Percentiles rank a stretch among this genome's conserved stretches.
Conservation (phyloP, 768 basidiomycete genomes). For the Mycena belliarum region DNA sequence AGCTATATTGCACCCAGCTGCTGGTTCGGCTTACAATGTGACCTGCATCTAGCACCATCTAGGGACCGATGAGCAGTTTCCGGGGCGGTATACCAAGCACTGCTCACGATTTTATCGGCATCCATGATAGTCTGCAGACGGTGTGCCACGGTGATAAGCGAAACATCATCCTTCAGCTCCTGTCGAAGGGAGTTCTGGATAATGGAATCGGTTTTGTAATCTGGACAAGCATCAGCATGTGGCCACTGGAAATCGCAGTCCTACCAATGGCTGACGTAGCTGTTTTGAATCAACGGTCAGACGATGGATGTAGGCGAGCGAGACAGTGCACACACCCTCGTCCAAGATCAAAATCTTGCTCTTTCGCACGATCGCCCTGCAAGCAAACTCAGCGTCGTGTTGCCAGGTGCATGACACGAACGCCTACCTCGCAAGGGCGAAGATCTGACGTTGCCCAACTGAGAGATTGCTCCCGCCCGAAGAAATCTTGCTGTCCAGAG, state of each 20-base stretch:
- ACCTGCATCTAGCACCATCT: constrained; percentile 20
- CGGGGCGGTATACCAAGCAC: no score
- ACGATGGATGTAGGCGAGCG: not conserved
- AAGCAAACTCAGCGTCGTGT: no score
- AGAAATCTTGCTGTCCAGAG: constrained; percentile 18
- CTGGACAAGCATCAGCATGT: not conserved
- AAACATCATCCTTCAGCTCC: constrained; percentile 1
- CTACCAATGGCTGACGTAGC: constrained; percentile 19
- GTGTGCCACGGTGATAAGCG: constrained; percentile 14
- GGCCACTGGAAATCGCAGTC: not conserved
- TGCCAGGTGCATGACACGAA: no score
- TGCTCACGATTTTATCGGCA: constrained; percentile 10
- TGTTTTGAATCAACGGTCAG: not conserved
- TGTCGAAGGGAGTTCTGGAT: constrained; percentile 41
- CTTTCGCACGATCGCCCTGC: constrained; percentile 15
- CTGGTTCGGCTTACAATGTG: constrained; percentile 3
- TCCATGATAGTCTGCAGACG: constrained; percentile 17
- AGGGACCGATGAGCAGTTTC: not conserved
- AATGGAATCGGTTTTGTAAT: constrained; percentile 37
- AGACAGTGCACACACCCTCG: constrained; percentile 2
- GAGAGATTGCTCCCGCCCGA: constrained; percentile 30
- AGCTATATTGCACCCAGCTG: no score
- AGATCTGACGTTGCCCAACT: constrained; percentile 49
- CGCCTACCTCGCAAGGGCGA: constrained; percentile 38
- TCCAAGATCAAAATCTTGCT: constrained; percentile 26